Conservation (phyloP, 176 grass and related monocot genomes). For the Avena atlantica region DNA sequence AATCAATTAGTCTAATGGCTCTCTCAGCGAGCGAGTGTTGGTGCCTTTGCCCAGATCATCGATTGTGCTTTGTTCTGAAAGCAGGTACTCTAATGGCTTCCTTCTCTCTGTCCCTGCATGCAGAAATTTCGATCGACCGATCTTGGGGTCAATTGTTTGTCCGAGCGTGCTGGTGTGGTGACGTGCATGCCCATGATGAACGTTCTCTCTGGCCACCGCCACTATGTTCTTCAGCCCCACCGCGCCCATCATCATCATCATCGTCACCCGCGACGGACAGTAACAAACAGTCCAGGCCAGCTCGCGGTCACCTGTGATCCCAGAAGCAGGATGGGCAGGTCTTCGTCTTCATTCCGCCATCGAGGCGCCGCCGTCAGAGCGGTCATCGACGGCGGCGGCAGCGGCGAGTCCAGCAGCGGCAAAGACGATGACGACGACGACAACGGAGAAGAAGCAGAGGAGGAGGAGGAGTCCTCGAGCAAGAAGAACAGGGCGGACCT, state of each 20-base stretch:
- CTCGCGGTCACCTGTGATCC: background rate
- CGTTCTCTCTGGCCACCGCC: conserved; percentile 49
- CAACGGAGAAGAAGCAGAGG: no score
- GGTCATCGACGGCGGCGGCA: conserved; percentile 13
- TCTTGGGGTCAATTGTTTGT: no score
- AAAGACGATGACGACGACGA: conserved; percentile 43
- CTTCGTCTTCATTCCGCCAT: background rate
- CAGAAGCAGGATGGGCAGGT: background rate
- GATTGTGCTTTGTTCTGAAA: no score
- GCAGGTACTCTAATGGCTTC: no score
- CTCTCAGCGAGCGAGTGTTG: no score
- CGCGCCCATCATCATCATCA: conserved; percentile 24
- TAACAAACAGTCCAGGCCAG: conserved; percentile 1
- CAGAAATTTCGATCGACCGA: no score
- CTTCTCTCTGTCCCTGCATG: no score
- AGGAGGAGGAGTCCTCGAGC: no score
- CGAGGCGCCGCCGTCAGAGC: conserved; percentile 32
- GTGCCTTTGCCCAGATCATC: no score
- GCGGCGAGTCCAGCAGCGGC: conserved; percentile 38
- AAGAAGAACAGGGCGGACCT: conserved; percentile 50
- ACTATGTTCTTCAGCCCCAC: conserved; percentile 11
- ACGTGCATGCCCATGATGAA: conserved; percentile 49
- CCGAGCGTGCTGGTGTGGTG: no score
- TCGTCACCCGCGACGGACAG: no score
- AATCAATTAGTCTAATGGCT: no score